Evolutionary conservation across 805 yeast genomes (phyloP).

Genomic region (Danielia oregonensis): DNA sequence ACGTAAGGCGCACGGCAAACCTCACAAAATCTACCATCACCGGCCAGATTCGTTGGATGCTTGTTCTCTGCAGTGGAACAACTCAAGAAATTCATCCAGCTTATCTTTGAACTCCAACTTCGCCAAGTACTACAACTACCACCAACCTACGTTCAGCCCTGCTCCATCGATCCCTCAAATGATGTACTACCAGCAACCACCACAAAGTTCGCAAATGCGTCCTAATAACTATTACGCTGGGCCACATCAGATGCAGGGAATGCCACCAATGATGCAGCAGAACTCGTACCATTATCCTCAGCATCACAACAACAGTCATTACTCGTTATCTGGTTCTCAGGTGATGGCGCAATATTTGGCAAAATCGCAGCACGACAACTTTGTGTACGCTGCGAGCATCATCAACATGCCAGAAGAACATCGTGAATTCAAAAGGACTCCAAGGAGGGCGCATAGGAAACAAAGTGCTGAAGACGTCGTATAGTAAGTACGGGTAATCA

Average conservation of each 20-base stretch:
- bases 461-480: not conserved
- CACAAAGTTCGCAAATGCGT: slow-evolving; percentile 5
- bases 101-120: slow-evolving; percentile 16
- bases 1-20: slow-evolving; percentile 2
- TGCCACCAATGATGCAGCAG: not conserved
- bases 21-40: slow-evolving; percentile 10
- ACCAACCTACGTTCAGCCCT: slow-evolving; percentile 1
- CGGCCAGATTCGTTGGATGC: slow-evolving; percentile 7
- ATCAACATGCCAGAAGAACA: slow-evolving; percentile 6
- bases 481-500: not conserved
- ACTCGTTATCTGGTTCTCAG: slow-evolving; percentile 52
- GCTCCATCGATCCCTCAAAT: slow-evolving; percentile 3
- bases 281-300: not conserved
- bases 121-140: slow-evolving; percentile 4
- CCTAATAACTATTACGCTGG: slow-evolving; percentile 4
- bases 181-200: slow-evolving; percentile 11
- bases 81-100: slow-evolving; percentile 16
- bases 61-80: slow-evolving; percentile 7
- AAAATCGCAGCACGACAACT: slow-evolving; percentile 61
- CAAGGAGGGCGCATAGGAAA: not conserved
- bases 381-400: slow-evolving; percentile 41
- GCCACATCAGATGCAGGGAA: not conserved
- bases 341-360: slow-evolving; percentile 78
- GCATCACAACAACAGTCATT: not conserved
- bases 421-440: slow-evolving; percentile 1